Conservation (phyloP, 768 basidiomycete species). For the Boletus sensibilis region DNA sequence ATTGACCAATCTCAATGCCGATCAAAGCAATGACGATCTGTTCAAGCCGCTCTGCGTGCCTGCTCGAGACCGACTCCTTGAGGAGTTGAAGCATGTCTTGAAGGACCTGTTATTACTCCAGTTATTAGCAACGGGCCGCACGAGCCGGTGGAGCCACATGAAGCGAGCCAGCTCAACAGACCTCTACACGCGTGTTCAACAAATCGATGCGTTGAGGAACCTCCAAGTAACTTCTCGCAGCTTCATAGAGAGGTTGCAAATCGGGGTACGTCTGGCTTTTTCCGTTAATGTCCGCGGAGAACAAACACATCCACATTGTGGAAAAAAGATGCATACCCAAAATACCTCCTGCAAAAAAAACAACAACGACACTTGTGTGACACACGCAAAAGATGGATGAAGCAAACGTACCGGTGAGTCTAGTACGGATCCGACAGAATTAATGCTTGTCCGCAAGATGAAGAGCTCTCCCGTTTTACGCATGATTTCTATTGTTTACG, state of each 20-base stretch:
- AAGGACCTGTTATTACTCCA: slow-evolving; percentile 56
- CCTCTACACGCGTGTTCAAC: slow-evolving; percentile 91
- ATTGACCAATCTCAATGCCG: slow-evolving; percentile 79
- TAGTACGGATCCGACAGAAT: slow-evolving; percentile 93
- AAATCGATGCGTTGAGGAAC: slow-evolving; percentile 92
- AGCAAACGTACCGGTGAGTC: slow-evolving; percentile 78
- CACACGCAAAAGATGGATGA: background rate
- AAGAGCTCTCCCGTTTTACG: slow-evolving; percentile 95
- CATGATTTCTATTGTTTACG: slow-evolving; percentile 75
- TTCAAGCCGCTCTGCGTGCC: slow-evolving; percentile 88
- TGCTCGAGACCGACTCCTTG: slow-evolving; percentile 91
- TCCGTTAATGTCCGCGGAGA: slow-evolving; percentile 21
- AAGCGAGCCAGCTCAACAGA: slow-evolving; percentile 32
- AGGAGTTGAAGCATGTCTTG: slow-evolving; percentile 96
- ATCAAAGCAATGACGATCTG: slow-evolving; percentile 92
- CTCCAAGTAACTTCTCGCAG: slow-evolving; percentile 91
- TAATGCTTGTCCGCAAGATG: slow-evolving; percentile 89
- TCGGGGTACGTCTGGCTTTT: slow-evolving; percentile 80
- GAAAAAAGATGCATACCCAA: slow-evolving; percentile 61
- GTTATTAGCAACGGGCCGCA: slow-evolving; percentile 2
- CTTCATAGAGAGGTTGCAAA: slow-evolving; percentile 91
- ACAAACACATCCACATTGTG: background rate
- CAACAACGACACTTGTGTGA: background rate
- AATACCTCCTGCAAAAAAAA: slow-evolving; percentile 71
- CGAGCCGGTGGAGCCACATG: background rate